A percentile compares a stretch with the other conserved stretches of the same genome.
Evolutionary conservation across 2,329 filamentous ascomycete species (phyloP).

Genomic region (Eutypa lata): DNA sequence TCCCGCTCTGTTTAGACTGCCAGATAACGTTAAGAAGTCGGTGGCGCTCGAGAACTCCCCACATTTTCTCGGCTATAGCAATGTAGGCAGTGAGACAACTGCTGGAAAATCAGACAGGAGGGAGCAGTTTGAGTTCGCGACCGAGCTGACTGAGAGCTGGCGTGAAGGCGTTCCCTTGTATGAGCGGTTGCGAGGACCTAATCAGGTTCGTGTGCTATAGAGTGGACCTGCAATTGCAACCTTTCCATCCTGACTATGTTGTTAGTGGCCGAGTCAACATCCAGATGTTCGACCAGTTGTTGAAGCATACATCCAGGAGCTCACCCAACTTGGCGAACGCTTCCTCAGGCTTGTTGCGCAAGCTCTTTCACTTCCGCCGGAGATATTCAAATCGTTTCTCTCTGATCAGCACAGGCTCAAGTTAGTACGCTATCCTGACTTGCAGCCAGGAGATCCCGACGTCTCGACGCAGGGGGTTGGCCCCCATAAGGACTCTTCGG

Average conservation of each 20-base stretch:
- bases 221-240: neutral
- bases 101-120: slow-evolving; percentile 48
- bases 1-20: slow-evolving; percentile 41
- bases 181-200: slow-evolving; percentile 45
- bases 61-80: slow-evolving; percentile 60
- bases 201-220: slow-evolving; percentile 35
- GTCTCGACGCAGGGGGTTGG: slow-evolving; percentile 52
- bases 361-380: slow-evolving; percentile 46
- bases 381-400: slow-evolving; percentile 50
- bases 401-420: slow-evolving; percentile 59
- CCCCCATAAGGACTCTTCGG: slow-evolving; percentile 60
- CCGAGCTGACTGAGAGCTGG: slow-evolving; percentile 43
- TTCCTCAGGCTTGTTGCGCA: slow-evolving; percentile 57
- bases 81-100: slow-evolving; percentile 53
- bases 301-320: slow-evolving; percentile 46
- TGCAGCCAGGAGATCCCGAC: slow-evolving; percentile 2
- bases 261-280: slow-evolving; percentile 40
- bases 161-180: slow-evolving; percentile 31
- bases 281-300: slow-evolving; percentile 34
- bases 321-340: slow-evolving; percentile 47
- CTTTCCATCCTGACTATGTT: neutral
- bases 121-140: slow-evolving; percentile 61
- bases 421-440: slow-evolving; percentile 49
- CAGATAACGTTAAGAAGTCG: slow-evolving; percentile 32
- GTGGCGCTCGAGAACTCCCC: slow-evolving; percentile 51